These are phyloP conservation scores for Fraxinus pennsylvanica DNA, from an alignment of 257 asterid genomes.

Conservation along the genomic window DNA sequence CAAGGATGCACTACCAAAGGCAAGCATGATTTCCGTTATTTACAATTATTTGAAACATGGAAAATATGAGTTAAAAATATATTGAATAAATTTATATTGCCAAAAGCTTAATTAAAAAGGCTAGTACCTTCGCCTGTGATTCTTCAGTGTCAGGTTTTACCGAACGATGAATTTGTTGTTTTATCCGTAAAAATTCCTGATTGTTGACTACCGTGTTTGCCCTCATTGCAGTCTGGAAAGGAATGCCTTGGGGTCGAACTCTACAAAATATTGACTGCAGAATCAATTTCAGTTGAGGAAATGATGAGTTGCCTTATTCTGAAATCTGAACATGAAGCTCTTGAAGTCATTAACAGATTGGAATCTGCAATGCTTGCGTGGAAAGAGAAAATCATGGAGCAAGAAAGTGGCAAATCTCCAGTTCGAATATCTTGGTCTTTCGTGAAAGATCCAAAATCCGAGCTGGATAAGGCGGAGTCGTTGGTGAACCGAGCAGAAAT, in stretches of 20 bases:
- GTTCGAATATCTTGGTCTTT: conserved; percentile 84
- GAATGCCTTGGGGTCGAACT: conserved; percentile 75
- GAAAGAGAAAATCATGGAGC: conserved; percentile 58
- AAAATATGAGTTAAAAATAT: not conserved
- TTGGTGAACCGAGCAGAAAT: conserved; percentile 54
- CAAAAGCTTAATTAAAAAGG: too few species aligned
- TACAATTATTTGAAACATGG: not conserved
- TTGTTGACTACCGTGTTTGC: not conserved
- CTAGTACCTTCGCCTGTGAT: too few species aligned
- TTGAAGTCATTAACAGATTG: conserved; percentile 66
- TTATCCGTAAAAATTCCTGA: not conserved
- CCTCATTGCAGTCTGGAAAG: conserved; percentile 65
- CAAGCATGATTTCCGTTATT: conserved; percentile 17
- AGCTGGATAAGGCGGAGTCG: conserved; percentile 54
- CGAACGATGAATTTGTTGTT: not conserved
- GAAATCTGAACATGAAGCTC: conserved; percentile 74
- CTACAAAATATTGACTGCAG: conserved; percentile 54
- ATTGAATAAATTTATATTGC: too few species aligned
- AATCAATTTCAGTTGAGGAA: conserved; percentile 48
- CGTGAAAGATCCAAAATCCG: conserved; percentile 59
- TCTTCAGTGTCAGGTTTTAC: not conserved
- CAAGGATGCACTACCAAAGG: conserved; percentile 85
- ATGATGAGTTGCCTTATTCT: conserved; percentile 51
- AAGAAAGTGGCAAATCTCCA: conserved; percentile 56
- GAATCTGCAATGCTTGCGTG: conserved; percentile 78